Base-by-base conservation (phyloP, 805 yeast species). In the Metschnikowia anglica region DNA sequence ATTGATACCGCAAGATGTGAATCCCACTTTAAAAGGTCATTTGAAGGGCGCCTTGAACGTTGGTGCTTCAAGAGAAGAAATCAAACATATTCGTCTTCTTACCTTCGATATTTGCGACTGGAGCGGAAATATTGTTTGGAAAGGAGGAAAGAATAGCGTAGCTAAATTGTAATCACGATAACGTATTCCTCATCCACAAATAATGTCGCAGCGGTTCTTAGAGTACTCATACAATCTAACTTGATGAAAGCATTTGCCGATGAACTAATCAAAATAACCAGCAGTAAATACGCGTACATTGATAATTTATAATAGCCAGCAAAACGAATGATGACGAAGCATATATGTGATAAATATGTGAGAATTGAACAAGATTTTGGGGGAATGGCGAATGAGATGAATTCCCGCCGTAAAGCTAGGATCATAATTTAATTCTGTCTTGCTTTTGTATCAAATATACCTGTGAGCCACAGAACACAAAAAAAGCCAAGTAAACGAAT, bases 11-110 rank as follows among this genome's bases (percentile, higher is more conserved):
- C 96, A 88, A 59, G 95, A 90, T 61, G 97, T 90, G 9, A 88
- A 86, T 52, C 96, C 96, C 0, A 97, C 90, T 55, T 71, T 90
- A 51, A 86, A 88, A 63, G 97, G 97, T 0, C 97, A 90, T 59
- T 71, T 90, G 47, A 79, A 76, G 60, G 97, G 97, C 0, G 97
- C 96, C 0, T 48, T 81, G 37, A 88, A 88, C 55, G 76, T 80
- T 21, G 96, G 96, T 0, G 84, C 86, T 7, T 70, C 85, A 8
- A 56, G 60, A 21, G 85, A 81, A 39, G 85, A 84, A 45, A 68
- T 88, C 23, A 68, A 71, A 38, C 79, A 79, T 2, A 76, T 80
- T 9, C 71, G 95, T 38, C 68, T 66, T 11, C 55, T 89, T 65
- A 81, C 85, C 3, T 74, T 87, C 37, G 75, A 77, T 44, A 66